Evolutionary conservation across 1,284 basidiomycete species (phyloP).

Genomic region (Sporisorium scitamineum): DNA sequence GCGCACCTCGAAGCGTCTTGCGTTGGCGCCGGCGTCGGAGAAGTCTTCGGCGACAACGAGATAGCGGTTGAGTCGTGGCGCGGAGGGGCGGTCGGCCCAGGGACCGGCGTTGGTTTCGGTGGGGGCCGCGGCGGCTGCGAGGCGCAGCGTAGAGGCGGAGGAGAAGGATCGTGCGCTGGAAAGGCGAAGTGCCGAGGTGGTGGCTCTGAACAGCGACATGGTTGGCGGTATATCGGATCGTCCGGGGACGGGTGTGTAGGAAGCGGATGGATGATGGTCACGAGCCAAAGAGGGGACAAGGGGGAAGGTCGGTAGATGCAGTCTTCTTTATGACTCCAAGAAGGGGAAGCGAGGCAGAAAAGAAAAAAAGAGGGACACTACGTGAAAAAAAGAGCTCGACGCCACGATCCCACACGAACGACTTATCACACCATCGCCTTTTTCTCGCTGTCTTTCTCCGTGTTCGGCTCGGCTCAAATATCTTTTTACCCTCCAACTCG

Average conservation of each 20-base stretch:
- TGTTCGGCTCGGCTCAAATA: background rate
- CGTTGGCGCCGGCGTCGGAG: slow-evolving; percentile 43
- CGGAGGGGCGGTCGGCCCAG: slow-evolving; percentile 37
- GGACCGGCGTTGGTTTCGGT: slow-evolving; percentile 18
- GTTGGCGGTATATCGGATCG: background rate
- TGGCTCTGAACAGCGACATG: slow-evolving; percentile 16
- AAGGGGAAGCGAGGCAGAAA: too few relatives aligned
- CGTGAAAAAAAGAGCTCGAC: slow-evolving; percentile 1
- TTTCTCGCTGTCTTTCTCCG: background rate
- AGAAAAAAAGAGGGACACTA: background rate
- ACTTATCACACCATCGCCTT: slow-evolving; percentile 12
- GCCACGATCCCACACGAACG: slow-evolving; percentile 8
- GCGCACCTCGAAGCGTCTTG: slow-evolving; percentile 55
- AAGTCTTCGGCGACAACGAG: slow-evolving; percentile 54
- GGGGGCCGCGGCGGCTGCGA: slow-evolving; percentile 11
- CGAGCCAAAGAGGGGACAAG: background rate
- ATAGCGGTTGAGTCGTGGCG: slow-evolving; percentile 47
- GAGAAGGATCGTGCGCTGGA: slow-evolving; percentile 8
- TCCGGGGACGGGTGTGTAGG: background rate
- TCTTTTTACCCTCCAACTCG: background rate
- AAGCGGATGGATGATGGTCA: background rate
- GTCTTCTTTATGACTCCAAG: background rate
- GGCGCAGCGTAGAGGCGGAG: slow-evolving; percentile 1
- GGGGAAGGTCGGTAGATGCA: background rate
- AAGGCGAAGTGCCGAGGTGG: slow-evolving; percentile 1